Percentiles rank a stretch among this genome's conserved stretches.
phyloP scores from a whole-genome alignment of 1,284 basidiomycete genomes.

The Trametes sp. region DNA sequence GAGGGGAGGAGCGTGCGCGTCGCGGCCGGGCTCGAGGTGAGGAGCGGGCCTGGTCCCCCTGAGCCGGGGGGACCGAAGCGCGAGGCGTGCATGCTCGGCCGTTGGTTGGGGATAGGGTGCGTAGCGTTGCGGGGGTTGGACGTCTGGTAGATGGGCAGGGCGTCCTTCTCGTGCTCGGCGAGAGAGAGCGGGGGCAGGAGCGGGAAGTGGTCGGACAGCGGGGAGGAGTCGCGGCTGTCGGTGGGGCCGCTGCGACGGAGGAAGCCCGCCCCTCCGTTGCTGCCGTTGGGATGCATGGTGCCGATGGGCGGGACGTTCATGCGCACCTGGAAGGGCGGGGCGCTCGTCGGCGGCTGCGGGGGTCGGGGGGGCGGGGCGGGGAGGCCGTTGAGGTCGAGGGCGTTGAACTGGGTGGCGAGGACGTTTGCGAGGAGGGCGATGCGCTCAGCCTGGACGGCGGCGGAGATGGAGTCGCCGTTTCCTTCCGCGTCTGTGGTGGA shows the following conservation, averaged over 20 bases:
- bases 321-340: constrained; percentile 21
- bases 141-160: constrained; percentile 73
- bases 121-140: constrained; percentile 46
- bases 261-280: neutral
- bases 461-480: constrained; percentile 83
- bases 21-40: constrained; percentile 34
- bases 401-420: constrained; percentile 58
- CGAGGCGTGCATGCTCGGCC: constrained; percentile 18
- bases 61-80: too few species aligned
- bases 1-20: constrained; percentile 62
- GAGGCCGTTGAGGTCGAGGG: constrained; percentile 22
- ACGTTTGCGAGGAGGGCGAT: constrained; percentile 77
- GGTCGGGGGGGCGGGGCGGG: constrained; percentile 3
- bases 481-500: constrained; percentile 72
- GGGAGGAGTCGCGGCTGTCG: constrained; percentile 20
- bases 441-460: constrained; percentile 82
- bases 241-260: neutral
- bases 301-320: constrained; percentile 5
- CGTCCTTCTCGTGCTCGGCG: constrained; percentile 31
- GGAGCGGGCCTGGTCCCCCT: constrained; percentile 48
- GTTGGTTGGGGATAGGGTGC: constrained; percentile 14
- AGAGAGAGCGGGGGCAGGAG: constrained; percentile 23
- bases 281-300: too few species aligned
- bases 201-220: constrained; percentile 17
- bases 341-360: constrained; percentile 11